phyloP scores from a whole-genome alignment of 177 flowering plant genomes.

The Telopea speciosissima region DNA sequence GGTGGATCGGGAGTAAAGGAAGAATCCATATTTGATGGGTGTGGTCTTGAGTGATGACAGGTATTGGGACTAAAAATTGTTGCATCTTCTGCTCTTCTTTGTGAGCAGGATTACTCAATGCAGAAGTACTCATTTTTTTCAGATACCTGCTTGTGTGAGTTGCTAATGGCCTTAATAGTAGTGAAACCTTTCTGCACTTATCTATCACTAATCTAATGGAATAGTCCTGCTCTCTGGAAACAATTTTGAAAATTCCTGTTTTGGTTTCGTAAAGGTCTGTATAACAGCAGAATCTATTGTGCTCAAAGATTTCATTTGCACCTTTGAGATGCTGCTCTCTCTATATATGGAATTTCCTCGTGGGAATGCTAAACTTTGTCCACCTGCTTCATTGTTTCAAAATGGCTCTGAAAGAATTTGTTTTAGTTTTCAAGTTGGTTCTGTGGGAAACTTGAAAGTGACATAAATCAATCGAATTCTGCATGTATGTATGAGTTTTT shows the following conservation, averaged over 20 bases:
- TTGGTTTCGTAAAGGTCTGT: neutral
- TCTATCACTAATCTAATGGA: neutral
- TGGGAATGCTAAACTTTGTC: neutral
- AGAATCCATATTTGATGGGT: neutral
- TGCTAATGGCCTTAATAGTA: neutral
- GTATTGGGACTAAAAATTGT: neutral
- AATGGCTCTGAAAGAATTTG: too few species aligned
- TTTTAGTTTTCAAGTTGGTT: neutral
- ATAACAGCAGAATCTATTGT: too few species aligned
- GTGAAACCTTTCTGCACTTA: neutral
- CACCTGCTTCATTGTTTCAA: neutral
- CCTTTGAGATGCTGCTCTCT: neutral
- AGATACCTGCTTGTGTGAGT: neutral
- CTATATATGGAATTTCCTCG: neutral
- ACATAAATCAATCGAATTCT: too few species aligned
- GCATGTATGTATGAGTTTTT: neutral
- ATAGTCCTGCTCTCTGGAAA: neutral
- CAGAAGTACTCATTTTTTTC: neutral
- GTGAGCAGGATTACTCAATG: neutral
- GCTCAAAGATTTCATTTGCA: neutral
- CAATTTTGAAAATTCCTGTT: neutral
- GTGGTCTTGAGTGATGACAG: neutral
- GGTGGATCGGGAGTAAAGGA: neutral
- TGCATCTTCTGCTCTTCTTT: neutral
- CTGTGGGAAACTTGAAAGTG: neutral